phyloP scores from a whole-genome alignment of 73 alveolate species.

The Tetrahymena thermophila region DNA sequence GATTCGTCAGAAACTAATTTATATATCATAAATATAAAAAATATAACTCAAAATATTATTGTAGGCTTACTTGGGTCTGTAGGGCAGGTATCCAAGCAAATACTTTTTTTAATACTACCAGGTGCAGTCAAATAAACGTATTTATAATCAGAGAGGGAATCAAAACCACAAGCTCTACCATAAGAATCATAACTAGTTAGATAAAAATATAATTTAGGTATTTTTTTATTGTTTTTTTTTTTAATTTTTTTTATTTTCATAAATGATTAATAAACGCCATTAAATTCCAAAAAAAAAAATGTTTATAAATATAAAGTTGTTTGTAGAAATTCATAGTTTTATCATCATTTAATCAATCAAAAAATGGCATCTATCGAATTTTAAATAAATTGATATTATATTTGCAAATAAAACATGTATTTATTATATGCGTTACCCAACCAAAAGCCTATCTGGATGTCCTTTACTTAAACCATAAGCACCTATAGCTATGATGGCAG shows the following conservation, averaged over 20 bases:
- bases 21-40: no score
- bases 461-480: slow-evolving; percentile 78
- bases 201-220: neutral
- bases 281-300: no score
- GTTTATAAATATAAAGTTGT: no score
- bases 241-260: neutral
- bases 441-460: slow-evolving; percentile 58
- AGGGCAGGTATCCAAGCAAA: neutral
- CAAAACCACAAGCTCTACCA: slow-evolving; percentile 55
- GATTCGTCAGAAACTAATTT: neutral
- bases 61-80: neutral
- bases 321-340: no score
- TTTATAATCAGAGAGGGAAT: slow-evolving; percentile 32
- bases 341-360: no score
- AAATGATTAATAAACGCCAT: neutral
- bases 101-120: neutral
- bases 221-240: neutral
- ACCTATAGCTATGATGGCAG: slow-evolving; percentile 70
- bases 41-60: no score
- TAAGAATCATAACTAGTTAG: slow-evolving; percentile 52
- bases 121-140: neutral
- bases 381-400: no score
- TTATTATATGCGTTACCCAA: neutral
- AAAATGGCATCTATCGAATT: no score
- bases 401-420: neutral